Evolutionary conservation across 805 yeast genomes (phyloP).

Genomic region (Schwanniomyces vanrijiae): DNA sequence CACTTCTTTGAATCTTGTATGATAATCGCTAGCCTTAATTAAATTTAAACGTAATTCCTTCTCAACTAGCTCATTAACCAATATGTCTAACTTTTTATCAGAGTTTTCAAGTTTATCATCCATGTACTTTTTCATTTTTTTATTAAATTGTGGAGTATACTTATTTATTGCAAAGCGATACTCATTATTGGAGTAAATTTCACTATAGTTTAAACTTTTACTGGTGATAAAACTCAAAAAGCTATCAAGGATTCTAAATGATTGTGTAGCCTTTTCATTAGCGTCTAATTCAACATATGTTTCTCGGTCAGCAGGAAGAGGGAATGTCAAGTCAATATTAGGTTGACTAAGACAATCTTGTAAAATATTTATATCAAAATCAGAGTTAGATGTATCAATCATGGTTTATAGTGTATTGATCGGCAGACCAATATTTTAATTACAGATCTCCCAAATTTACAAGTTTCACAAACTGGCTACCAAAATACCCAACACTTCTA

Average conservation of each 20-base stretch:
- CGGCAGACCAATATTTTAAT: too few relatives aligned
- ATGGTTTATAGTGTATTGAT: background rate
- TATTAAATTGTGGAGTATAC: slow-evolving; percentile 24
- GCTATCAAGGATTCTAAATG: slow-evolving; percentile 27
- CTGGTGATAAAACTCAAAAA: slow-evolving; percentile 32
- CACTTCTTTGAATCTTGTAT: slow-evolving; percentile 32
- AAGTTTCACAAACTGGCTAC: background rate
- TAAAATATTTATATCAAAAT: slow-evolving; percentile 39
- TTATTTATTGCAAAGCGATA: slow-evolving; percentile 34
- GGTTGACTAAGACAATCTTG: slow-evolving; percentile 32
- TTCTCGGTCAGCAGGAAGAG: slow-evolving; percentile 37
- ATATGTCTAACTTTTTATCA: slow-evolving; percentile 35
- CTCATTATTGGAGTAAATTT: slow-evolving; percentile 34
- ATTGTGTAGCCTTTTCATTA: slow-evolving; percentile 25
- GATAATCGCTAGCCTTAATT: slow-evolving; percentile 32
- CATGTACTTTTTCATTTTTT: slow-evolving; percentile 29
- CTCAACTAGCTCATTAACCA: slow-evolving; percentile 33
- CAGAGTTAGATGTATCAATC: slow-evolving; percentile 7
- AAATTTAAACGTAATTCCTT: slow-evolving; percentile 39
- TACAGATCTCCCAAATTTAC: background rate
- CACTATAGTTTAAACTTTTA: slow-evolving; percentile 18
- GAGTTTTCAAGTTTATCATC: slow-evolving; percentile 27
- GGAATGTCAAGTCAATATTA: slow-evolving; percentile 33
- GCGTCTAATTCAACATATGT: slow-evolving; percentile 27
- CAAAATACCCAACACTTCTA: background rate